Evolutionary conservation across 2,329 filamentous ascomycete species (phyloP).

Genomic region (Alternaria panax): DNA sequence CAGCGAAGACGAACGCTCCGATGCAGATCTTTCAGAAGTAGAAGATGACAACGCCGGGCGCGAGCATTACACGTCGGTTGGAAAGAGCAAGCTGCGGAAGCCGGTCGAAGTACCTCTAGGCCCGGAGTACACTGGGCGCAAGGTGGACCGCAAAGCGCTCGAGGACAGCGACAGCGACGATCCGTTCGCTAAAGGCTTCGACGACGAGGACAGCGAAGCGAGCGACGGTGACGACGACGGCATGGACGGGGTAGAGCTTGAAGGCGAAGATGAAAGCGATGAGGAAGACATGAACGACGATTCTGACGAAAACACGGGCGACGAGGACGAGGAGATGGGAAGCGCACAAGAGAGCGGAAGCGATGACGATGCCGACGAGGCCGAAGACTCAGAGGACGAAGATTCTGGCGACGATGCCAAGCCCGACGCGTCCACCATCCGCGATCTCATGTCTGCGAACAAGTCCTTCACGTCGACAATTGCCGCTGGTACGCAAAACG

Average conservation of each 20-base stretch:
- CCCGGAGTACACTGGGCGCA: constrained; percentile 79
- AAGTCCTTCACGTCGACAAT: constrained; percentile 70
- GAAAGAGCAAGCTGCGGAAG: constrained; percentile 85
- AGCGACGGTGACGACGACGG: constrained; percentile 47
- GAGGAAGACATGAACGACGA: constrained; percentile 52
- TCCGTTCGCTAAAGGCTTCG: constrained; percentile 54
- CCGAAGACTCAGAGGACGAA: constrained; percentile 47
- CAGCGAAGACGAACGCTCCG: constrained; percentile 64
- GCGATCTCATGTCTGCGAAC: constrained; percentile 71
- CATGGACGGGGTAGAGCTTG: constrained; percentile 20
- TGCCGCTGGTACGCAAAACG: constrained; percentile 73
- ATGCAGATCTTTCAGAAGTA: constrained; percentile 54
- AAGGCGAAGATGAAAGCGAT: constrained; percentile 25
- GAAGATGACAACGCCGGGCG: constrained; percentile 67
- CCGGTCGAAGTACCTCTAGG: constrained; percentile 74
- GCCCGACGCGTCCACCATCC: constrained; percentile 62
- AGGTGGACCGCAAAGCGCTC: constrained; percentile 73
- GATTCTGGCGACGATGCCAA: constrained; percentile 47
- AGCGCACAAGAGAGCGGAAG: constrained; percentile 55
- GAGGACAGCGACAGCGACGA: constrained; percentile 63
- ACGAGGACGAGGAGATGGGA: constrained; percentile 52
- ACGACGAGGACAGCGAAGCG: constrained; percentile 51
- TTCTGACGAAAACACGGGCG: constrained; percentile 48
- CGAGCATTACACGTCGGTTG: constrained; percentile 85
- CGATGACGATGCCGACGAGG: constrained; percentile 57